Base-by-base conservation (phyloP, 495 filamentous ascomycete species). In the Parmelia sp. region DNA sequence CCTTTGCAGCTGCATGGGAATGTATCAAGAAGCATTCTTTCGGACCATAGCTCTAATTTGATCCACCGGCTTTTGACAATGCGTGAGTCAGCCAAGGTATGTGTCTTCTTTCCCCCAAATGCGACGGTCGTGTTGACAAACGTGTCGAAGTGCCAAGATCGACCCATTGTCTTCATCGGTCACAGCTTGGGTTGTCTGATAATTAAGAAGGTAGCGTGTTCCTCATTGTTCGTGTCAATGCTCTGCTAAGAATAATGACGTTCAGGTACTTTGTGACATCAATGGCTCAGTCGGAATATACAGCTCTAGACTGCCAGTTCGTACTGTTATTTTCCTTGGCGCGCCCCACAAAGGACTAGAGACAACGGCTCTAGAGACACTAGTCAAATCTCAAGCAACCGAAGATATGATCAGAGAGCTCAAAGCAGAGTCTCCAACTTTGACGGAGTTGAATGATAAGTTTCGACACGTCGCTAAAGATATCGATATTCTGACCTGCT, bases 121-220 rank as follows among this genome's bases (percentile, higher is more conserved):
- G 15, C 44, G 27, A 35, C 36, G 29, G 1, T 27, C 33, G 35
- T 19, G 45, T 55, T 68, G 37, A 70, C 29, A 51, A 6, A 68
- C 10, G 35, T 12, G 60, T 25, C 29, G 53, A 68, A 65, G 68
- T 65, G 57, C 51, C 47, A 65, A 60, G 42, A 62, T 33, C 62
- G 72, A 36, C 71, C 72, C 15, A 57, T 72, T 29, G 62, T 76
- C 25, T 71, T 75, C 39, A 69, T 75, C 53, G 72, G 68, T 25
- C 74, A 74, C 51, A 74, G 74, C 55, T 63, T 75, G 59, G 72
- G 74, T 17, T 65, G 74, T 1, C 68, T 76, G 45, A 70, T 75
- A 14, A 44, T 76, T 10, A 68, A 71, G 45, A 68, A 72, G 62
- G 72, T 75, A 65, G 15, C 40, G 55, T 11, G 7, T 25, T 36